Percentiles rank a stretch among this genome's conserved stretches.
Conservation (phyloP, 768 basidiomycete genomes). For the Pulveroboletus sp. region DNA sequence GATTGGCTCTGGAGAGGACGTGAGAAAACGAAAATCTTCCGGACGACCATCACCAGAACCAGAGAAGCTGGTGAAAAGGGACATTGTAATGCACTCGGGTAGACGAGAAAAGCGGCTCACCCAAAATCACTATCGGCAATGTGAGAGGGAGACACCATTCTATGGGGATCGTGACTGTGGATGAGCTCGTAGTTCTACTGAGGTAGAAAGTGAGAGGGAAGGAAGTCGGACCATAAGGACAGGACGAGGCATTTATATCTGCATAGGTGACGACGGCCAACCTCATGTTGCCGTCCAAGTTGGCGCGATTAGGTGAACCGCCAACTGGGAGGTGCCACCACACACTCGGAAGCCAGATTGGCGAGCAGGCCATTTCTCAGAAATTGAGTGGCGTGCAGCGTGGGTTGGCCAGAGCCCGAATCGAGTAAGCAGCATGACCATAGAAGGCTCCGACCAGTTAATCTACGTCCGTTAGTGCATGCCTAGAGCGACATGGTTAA, state of each 20-base stretch:
- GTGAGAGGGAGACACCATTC: background rate
- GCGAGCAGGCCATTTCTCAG: no score
- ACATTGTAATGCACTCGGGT: background rate
- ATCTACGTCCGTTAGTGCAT: background rate
- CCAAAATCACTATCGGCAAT: background rate
- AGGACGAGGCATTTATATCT: background rate
- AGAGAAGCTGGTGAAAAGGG: background rate
- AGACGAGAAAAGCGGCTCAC: background rate
- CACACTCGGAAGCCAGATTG: no score
- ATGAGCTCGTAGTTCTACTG: background rate
- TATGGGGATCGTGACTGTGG: background rate
- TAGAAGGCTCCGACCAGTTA: background rate
- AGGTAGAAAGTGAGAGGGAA: background rate
- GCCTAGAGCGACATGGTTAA: background rate
- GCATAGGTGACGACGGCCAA: background rate
- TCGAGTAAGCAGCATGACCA: background rate
- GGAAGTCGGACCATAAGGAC: no score
- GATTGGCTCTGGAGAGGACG: background rate
- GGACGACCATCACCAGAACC: background rate
- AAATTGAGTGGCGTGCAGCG: no score
- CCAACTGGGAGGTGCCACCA: no score
- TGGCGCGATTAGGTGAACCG: no score
- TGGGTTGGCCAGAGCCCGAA: no score
- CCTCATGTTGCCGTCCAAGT: background rate
- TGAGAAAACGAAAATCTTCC: background rate